These are phyloP conservation scores for Penicillium ochrochloron DNA, from an alignment of 495 filamentous ascomycete genomes.

Conservation along the genomic window DNA sequence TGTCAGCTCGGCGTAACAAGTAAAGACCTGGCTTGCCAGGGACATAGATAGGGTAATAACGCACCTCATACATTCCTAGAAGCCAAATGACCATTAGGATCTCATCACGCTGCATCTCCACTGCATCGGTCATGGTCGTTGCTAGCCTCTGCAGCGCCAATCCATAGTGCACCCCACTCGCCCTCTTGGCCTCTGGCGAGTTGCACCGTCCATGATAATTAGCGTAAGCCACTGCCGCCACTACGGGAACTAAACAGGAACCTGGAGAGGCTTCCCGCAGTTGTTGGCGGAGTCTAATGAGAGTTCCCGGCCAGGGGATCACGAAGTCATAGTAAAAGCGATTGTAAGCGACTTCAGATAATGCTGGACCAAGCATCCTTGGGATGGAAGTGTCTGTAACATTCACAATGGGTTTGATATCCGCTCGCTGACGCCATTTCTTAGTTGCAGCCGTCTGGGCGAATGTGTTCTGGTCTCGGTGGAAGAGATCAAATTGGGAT, in stretches of 20 bases:
- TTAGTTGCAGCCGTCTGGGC: slow-evolving; percentile 14
- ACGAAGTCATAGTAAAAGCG: slow-evolving; percentile 25
- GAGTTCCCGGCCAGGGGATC: slow-evolving; percentile 5
- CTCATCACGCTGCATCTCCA: slow-evolving; percentile 15
- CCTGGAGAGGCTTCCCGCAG: slow-evolving; percentile 1
- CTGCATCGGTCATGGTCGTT: slow-evolving; percentile 10
- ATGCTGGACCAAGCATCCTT: neutral
- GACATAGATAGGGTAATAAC: neutral
- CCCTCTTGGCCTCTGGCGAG: slow-evolving; percentile 16
- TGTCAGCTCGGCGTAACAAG: neutral
- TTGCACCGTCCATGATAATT: slow-evolving; percentile 19
- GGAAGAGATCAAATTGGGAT: slow-evolving; percentile 15
- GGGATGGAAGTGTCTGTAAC: neutral
- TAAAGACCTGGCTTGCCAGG: neutral
- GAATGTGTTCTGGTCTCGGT: slow-evolving; percentile 20
- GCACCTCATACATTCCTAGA: slow-evolving; percentile 23
- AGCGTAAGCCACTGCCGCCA: slow-evolving; percentile 16
- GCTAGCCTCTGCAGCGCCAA: slow-evolving; percentile 17
- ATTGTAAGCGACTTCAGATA: slow-evolving; percentile 17
- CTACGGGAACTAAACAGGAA: slow-evolving; percentile 16
- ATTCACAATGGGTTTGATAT: neutral
- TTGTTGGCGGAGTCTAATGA: slow-evolving; percentile 6
- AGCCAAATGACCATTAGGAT: slow-evolving; percentile 23
- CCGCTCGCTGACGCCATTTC: slow-evolving; percentile 24
- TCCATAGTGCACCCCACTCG: slow-evolving; percentile 16